Evolutionary conservation across 192 early-diverging fungal species (phyloP).

Genomic region (Coemansia sp.): DNA sequence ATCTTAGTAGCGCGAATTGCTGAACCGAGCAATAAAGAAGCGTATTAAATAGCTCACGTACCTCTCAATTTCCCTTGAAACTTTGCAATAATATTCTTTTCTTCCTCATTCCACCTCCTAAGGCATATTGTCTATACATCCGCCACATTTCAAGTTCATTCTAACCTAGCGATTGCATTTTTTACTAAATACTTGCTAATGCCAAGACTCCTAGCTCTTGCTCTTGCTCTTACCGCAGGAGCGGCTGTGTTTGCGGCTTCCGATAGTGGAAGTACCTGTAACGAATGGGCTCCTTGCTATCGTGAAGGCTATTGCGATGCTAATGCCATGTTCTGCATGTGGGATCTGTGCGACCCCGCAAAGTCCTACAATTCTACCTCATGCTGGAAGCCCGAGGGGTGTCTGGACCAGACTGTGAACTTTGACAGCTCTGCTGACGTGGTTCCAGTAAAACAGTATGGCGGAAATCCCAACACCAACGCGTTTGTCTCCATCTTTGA

Average conservation of each 20-base stretch:
- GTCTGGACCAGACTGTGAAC: conserved; percentile 24
- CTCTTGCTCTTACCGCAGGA: conserved; percentile 17
- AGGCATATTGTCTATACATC: not conserved
- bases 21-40: too few relatives aligned
- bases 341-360: conserved; percentile 31
- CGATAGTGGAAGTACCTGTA: conserved; percentile 15
- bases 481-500: conserved; percentile 53
- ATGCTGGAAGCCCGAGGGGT: conserved; percentile 49
- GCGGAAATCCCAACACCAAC: conserved; percentile 28
- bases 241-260: conserved; percentile 13
- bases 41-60: not conserved
- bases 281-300: conserved; percentile 32
- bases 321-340: conserved; percentile 49
- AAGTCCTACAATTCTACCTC: conserved; percentile 46
- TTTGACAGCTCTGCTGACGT: conserved; percentile 36
- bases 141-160: not conserved
- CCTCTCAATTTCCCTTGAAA: not conserved
- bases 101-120: not conserved
- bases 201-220: conserved; percentile 14
- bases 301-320: conserved; percentile 51
- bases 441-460: conserved; percentile 22
- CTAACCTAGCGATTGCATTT: not conserved
- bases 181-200: conserved; percentile 9
- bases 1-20: not conserved
- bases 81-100: not conserved